Evolutionary conservation across 1,284 basidiomycete genomes (phyloP), one percentile per base, ranked within the genome.

Genomic region (Cryptococcus sp.): DNA sequence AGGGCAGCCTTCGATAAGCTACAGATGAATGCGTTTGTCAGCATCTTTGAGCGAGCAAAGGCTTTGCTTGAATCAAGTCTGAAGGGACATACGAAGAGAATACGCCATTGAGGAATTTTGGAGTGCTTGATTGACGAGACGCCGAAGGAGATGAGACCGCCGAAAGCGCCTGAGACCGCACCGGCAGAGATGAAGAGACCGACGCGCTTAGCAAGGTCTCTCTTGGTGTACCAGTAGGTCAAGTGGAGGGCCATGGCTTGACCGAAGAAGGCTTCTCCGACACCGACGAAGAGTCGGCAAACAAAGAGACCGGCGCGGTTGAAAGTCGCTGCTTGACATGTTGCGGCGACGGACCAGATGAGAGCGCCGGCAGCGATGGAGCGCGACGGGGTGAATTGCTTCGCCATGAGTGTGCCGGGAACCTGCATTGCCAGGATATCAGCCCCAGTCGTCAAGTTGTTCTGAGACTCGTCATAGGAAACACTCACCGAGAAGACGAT

Each of bases 1-100:
- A 5, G 69, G 70, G 67, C 52, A 66, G 82, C 89, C 83, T 87
- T 82, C 91, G 56, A 93, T 83, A 20, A 57, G 41, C 55, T 57
- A 42, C 13, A 51, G 1, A 20, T 3, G 30, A n/a, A 17, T 11
- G 5, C 11, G 1, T 35, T 13, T 25, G 17, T 45, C 42, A 53
- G 47, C 35, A 52, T 7, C 5, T 22, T 52, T 23, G 46, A 22
- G 23, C 11, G 19, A 23, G n/a, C 16, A 6, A 22, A 3, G 42
- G 13, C 42, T 45, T 5, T 10, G 8, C 30, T 35, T 35, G 13
- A 13, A 30, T 8, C 13, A 3, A 10, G 42, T n/a, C 16, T 45
- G 13, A 22, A 11, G n/a, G 5, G 30, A 57, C 55, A 52, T 43
- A 75, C 63, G 70, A 74, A 74, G 11, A 73, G 64, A 58, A 76